Conservation (phyloP, 257 asterid genomes). For the Solanum chilense region DNA sequence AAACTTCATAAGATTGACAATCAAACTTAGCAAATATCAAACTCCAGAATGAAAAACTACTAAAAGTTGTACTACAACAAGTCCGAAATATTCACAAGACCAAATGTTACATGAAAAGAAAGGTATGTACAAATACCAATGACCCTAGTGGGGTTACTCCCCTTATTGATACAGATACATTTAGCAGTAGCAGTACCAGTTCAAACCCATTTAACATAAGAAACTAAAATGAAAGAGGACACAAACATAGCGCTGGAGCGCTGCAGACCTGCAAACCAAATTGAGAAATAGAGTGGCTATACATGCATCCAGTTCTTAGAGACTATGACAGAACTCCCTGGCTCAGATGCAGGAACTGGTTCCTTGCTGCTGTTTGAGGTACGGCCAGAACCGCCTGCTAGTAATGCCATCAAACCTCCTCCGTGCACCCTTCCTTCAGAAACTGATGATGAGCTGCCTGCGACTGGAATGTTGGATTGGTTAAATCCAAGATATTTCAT, state of each 20-base stretch:
- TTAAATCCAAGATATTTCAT: constrained; percentile 14
- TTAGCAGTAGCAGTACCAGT: neutral
- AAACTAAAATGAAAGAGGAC: neutral
- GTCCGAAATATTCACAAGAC: neutral
- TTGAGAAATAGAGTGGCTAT: neutral
- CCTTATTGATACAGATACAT: constrained; percentile 30
- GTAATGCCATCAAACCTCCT: constrained; percentile 66
- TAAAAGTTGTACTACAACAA: neutral
- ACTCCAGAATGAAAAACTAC: neutral
- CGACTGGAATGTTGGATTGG: constrained; percentile 18
- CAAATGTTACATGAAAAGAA: neutral
- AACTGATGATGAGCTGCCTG: constrained; percentile 24
- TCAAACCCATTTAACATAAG: neutral
- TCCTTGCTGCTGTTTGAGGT: constrained; percentile 15
- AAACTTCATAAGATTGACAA: neutral
- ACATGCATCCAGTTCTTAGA: constrained; percentile 43
- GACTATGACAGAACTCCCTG: constrained; percentile 26
- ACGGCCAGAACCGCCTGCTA: constrained; percentile 25
- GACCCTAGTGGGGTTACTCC: constrained; percentile 2
- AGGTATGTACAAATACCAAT: constrained; percentile 14
- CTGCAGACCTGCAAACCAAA: neutral
- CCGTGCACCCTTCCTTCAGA: constrained; percentile 97
- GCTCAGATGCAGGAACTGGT: constrained; percentile 24
- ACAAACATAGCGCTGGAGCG: neutral
- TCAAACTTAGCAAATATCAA: neutral